phyloP scores from a whole-genome alignment of 139 green algal genomes.

The Pseudopediastrum boryanum region DNA sequence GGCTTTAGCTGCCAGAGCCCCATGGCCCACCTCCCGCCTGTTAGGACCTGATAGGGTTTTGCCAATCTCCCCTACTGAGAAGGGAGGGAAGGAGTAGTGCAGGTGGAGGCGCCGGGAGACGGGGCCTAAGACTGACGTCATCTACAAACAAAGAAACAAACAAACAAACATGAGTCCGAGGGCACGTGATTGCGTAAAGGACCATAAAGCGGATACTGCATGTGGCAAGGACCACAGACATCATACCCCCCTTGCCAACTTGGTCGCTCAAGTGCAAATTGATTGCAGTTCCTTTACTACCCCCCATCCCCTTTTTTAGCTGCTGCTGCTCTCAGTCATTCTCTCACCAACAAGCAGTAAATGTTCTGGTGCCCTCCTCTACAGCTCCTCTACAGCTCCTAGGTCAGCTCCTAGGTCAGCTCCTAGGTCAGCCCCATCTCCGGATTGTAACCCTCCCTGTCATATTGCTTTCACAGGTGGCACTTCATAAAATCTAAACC shows the following conservation, averaged over 20 bases:
- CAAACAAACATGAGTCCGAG: neutral
- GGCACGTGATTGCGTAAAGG: neutral
- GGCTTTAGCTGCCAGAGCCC: conserved; percentile 31
- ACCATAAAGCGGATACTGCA: neutral
- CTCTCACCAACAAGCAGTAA: too few relatives aligned
- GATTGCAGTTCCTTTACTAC: neutral
- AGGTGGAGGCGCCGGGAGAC: conserved; percentile 45
- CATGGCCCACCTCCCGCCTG: conserved; percentile 55
- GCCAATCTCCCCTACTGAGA: conserved; percentile 46
- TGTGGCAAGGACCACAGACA: too few relatives aligned
- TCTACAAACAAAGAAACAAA: conserved; percentile 7
- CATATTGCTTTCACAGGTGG: neutral
- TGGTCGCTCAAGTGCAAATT: neutral
- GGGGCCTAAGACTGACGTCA: neutral
- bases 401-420: neutral
- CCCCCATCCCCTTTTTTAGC: too few relatives aligned
- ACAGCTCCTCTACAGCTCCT: too few relatives aligned
- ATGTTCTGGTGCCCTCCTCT: too few relatives aligned
- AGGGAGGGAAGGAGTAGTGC: conserved; percentile 62
- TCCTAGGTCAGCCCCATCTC: neutral
- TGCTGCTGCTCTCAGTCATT: too few relatives aligned
- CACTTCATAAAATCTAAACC: neutral
- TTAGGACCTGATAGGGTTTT: conserved; percentile 26
- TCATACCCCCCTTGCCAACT: too few relatives aligned
- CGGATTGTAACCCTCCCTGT: neutral